These are phyloP conservation scores for Puccinia horiana DNA, from an alignment of 1,284 basidiomycete genomes.

Conservation along the genomic window DNA sequence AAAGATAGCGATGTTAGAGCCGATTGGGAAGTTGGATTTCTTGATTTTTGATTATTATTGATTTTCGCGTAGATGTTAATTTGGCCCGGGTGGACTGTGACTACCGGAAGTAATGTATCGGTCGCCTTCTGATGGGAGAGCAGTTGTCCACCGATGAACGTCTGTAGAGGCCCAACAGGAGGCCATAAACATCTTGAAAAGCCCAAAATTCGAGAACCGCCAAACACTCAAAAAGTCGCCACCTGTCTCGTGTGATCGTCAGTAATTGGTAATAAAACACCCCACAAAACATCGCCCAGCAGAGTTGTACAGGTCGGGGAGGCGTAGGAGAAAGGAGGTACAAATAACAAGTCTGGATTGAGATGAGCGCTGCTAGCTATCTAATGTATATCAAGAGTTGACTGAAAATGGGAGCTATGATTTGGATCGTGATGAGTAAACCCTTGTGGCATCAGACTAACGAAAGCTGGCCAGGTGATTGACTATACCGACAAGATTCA, in stretches of 20 bases:
- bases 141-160: neutral
- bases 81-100: neutral
- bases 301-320: slow-evolving; percentile 20
- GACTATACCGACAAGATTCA: neutral
- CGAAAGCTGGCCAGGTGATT: slow-evolving; percentile 26
- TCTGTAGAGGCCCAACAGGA: slow-evolving; percentile 12
- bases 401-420: slow-evolving; percentile 6
- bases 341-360: slow-evolving; percentile 18
- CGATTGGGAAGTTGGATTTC: neutral
- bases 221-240: slow-evolving; percentile 11
- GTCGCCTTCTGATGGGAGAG: neutral
- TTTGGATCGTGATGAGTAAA: neutral
- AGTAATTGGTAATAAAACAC: slow-evolving; percentile 12
- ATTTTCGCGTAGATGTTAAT: neutral
- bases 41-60: slow-evolving; percentile 17
- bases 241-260: neutral
- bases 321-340: neutral
- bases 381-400: slow-evolving; percentile 21
- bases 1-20: neutral
- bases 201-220: slow-evolving; percentile 24
- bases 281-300: slow-evolving; percentile 13
- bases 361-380: slow-evolving; percentile 13
- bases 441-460: slow-evolving; percentile 9
- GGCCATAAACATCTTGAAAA: slow-evolving; percentile 13
- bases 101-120: neutral